phyloP scores from a whole-genome alignment of 2,329 filamentous ascomycete species.

The Botrytis pseudocinerea region DNA sequence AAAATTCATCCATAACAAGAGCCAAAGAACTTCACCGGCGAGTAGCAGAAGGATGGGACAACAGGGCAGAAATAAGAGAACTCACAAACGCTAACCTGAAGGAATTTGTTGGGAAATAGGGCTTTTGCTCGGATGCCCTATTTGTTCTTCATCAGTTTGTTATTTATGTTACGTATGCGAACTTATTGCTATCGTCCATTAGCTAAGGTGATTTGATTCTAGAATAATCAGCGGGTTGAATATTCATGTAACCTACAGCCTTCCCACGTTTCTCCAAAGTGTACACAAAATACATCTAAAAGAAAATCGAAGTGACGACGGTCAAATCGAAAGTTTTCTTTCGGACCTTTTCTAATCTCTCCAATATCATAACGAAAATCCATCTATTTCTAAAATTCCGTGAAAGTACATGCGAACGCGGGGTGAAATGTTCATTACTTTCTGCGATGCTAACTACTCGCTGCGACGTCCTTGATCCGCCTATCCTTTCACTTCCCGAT shows the following conservation, averaged over 20 bases:
- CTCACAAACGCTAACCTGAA: not conserved
- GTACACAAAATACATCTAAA: not conserved
- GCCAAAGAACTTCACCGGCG: not conserved
- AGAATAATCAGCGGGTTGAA: not conserved
- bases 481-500: not conserved
- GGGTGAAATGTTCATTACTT: not conserved
- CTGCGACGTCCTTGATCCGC: no score
- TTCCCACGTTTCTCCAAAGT: not conserved
- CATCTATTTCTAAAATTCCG: no score
- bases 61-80: not conserved
- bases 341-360: not conserved
- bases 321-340: not conserved
- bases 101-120: not conserved
- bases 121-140: accelerated
- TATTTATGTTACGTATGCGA: not conserved
- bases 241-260: accelerated
- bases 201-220: accelerated
- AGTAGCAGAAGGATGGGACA: not conserved
- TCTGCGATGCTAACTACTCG: not conserved
- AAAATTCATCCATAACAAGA: not conserved
- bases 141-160: not conserved
- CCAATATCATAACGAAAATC: not conserved
- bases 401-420: no score
- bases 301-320: not conserved
- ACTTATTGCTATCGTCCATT: not conserved